Conservation (phyloP, 2,329 filamentous ascomycete species). For the Nigrograna mackinnonii region DNA sequence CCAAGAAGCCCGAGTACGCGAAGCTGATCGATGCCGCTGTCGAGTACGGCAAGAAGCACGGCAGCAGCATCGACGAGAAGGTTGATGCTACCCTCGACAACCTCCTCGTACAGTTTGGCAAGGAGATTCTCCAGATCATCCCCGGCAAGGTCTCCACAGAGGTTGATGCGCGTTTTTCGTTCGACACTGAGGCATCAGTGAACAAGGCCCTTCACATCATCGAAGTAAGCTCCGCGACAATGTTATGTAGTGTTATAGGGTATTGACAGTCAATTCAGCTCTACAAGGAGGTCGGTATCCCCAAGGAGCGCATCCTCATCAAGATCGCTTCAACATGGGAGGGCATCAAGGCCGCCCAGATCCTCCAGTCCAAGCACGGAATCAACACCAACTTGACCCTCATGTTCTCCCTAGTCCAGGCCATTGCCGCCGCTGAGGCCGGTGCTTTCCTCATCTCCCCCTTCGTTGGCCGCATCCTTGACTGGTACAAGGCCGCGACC, state of each 20-base stretch:
- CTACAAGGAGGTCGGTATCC: constrained; percentile 89
- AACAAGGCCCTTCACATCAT: constrained; percentile 98
- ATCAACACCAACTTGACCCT: constrained; percentile 99
- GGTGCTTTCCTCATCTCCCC: constrained; percentile 97
- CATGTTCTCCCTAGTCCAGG: constrained; percentile 95
- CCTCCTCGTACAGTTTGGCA: constrained; percentile 96
- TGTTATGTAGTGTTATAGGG: no score
- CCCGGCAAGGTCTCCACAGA: constrained; percentile 99
- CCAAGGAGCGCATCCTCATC: constrained; percentile 94
- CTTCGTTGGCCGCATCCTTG: constrained; percentile 98
- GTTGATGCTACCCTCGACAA: constrained; percentile 89
- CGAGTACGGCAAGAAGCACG: constrained; percentile 79
- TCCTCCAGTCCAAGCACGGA: constrained; percentile 91
- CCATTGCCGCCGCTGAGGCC: constrained; percentile 94
- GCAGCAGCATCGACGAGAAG: constrained; percentile 72
- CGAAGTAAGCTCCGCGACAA: constrained; percentile 65
- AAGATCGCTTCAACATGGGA: constrained; percentile 99
- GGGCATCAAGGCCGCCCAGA: constrained; percentile 97
- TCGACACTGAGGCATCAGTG: constrained; percentile 89
- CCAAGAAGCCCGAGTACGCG: constrained; percentile 97
- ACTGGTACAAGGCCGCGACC: constrained; percentile 97
- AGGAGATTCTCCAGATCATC: constrained; percentile 94
- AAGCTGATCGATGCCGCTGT: constrained; percentile 87
- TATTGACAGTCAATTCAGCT: no score
- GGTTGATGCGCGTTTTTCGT: constrained; percentile 94